Base-by-base conservation (phyloP, 148 eudicot genomes). In the Chenopodium formosanum region DNA sequence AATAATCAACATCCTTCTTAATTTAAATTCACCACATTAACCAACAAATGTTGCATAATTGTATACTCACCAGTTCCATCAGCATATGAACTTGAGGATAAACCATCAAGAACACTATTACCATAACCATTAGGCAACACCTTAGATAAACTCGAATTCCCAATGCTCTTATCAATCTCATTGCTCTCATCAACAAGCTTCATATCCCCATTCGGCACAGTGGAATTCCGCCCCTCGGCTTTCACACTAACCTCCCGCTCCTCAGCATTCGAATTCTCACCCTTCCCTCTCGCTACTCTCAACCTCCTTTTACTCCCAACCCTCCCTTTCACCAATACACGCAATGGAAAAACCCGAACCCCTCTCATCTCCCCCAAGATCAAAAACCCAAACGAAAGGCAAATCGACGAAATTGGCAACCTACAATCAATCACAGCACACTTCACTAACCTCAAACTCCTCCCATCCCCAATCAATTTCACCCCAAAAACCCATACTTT, bases 341-440 rank as follows among this genome's bases (percentile, higher is more conserved):
- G 75, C 83, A 95, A 73, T 1, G 88, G 88, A 70, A 91, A 95
- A 88, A 92, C 86, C 90, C 98, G 82, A 78, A 95, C 97, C 58
- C 98, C 97, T 81, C 86, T 83, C 74, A 90, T 82, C 81, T 93
- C 97, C 67, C 97, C 98, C 84, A 90, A 79, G 17, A 95, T 78
- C 84, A 93, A 86, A 77, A 81, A 90, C 88, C 91, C 92, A 9
- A 83, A 90, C 32, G 88, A 88, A 71, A 93, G 77, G 75, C 87
- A 87, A 79, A 95, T 78, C 19, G 90, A 53, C 52, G 82, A 86
- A 12, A 95, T 88, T 2, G 93, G 92, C 50, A 82, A 68, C 2
- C 50, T 79, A 66, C 97, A 95, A 80, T 93, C 94, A n/a, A 95
- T 88, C 89, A 88, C 92, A 70, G 94, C 91, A 86, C 91, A 89